These are phyloP conservation scores for Entomortierella parvispora DNA, from an alignment of 192 early-diverging fungal species.

Conservation along the genomic window DNA sequence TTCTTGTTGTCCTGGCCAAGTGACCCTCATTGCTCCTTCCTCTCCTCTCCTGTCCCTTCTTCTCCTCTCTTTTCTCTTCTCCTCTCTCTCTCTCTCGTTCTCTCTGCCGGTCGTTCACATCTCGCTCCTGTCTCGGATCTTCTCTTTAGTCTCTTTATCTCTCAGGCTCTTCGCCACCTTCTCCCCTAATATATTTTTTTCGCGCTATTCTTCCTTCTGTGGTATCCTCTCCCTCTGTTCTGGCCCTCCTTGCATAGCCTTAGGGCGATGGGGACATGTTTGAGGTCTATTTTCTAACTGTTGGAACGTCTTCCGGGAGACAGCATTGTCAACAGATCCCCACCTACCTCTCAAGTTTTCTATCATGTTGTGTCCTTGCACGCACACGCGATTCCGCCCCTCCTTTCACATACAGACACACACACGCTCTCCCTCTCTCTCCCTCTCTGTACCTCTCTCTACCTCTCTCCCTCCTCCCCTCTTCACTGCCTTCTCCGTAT, in stretches of 20 bases:
- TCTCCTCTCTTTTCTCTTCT: background rate
- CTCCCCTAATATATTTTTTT: no score
- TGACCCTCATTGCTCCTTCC: slow-evolving; percentile 1
- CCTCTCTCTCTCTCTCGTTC: background rate
- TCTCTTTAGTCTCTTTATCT: background rate
- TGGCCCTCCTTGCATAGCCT: no score
- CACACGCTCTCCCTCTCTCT: background rate
- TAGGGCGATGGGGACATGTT: no score
- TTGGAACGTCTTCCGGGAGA: no score
- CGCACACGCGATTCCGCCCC: no score
- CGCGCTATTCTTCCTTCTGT: no score
- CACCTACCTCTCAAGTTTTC: no score
- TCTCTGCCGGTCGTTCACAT: background rate
- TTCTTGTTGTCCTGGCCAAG: background rate
- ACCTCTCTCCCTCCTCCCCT: background rate
- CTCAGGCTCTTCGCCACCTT: background rate
- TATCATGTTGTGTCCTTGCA: no score
- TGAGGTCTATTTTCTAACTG: no score
- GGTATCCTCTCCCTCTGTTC: no score
- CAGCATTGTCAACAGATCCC: no score
- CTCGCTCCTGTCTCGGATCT: background rate
- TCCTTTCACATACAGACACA: background rate
- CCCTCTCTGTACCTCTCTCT: background rate
- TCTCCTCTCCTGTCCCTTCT: background rate
- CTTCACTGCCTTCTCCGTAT: slow-evolving; percentile 1